Base-by-base conservation (phyloP, 805 yeast species). In the Tetrapisispora iriomotensis region DNA sequence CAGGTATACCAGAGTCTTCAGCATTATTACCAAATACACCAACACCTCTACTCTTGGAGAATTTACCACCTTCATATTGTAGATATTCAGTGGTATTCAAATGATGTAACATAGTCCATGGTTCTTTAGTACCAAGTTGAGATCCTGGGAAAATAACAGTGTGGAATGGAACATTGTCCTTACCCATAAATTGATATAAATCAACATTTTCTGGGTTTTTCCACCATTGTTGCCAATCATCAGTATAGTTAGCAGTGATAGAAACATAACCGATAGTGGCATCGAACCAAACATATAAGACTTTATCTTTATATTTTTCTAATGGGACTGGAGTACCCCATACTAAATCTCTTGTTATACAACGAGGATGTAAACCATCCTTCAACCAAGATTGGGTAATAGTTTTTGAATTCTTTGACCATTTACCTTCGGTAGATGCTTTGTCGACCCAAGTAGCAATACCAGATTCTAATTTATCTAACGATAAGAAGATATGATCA, bases 261-360 rank as follows among this genome's bases (percentile, higher is more conserved):
- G 96, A 86, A 43, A 88, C 78, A 61, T 92, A 92, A 33, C 99
- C 99, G 51, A 92, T 92, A 36, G 95, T 76, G 28, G 99, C 99
- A 66, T 92, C 99, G 52, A 92, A 92, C 99, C 99, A 92, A 43
- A 92, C 99, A 58, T 92, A 92, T 53, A 92, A 69, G 10, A 92
- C 98, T 65, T 92, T 92, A 40, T 86, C 80, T 50, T 81, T 77
- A 67, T 72, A 92, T 37, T 78, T 84, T 51, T 83, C 81, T 49
- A 85, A 67, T 36, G 99, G 99, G 21, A 92, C 97, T 8, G 97
- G 96, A 7, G 95, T 87, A 62, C 99, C 99, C 99, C 99, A 92
- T 35, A 78, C 78, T 58, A 92, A 74, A 61, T 92, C 99, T 68
- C 99, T 80, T 14, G 98, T 92, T 61, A 92, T 92, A 67, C 96